phyloP scores from a whole-genome alignment of 345 rosid genomes.

The Combretum micranthum region DNA sequence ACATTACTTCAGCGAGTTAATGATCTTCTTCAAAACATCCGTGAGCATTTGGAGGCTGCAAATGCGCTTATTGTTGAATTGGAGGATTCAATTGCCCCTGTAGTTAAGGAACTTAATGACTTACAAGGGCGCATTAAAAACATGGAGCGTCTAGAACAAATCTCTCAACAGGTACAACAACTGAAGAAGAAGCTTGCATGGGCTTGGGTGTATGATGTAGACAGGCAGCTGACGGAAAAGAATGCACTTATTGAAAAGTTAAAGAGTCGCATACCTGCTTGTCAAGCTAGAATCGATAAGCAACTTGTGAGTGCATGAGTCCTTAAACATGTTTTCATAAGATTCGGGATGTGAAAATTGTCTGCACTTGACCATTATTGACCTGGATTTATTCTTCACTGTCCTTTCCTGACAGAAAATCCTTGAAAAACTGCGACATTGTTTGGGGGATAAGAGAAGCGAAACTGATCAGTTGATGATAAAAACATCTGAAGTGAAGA shows the following conservation, averaged over 20 bases:
- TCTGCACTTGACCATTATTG: no score
- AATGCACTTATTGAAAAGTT: constrained; percentile 49
- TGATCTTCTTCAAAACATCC: constrained; percentile 69
- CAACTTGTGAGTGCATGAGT: constrained; percentile 44
- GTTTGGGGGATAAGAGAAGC: constrained; percentile 60
- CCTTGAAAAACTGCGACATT: constrained; percentile 48
- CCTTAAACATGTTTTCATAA: constrained; percentile 1
- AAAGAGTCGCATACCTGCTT: constrained; percentile 71
- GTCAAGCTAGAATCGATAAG: constrained; percentile 86
- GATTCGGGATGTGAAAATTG: neutral
- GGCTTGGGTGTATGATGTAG: constrained; percentile 89
- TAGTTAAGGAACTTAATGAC: constrained; percentile 60
- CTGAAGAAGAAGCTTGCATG: constrained; percentile 87
- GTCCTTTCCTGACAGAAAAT: constrained; percentile 29
- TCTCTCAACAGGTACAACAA: constrained; percentile 61
- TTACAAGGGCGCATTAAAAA: constrained; percentile 65
- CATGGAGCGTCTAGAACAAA: constrained; percentile 85
- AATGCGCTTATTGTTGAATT: constrained; percentile 54
- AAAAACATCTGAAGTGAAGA: constrained; percentile 59
- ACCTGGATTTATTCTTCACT: neutral
- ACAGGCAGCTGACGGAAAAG: constrained; percentile 60
- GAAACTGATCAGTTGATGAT: constrained; percentile 58
- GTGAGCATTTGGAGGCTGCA: constrained; percentile 49
- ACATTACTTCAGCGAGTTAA: constrained; percentile 93
- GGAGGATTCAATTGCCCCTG: constrained; percentile 69